phyloP scores from a whole-genome alignment of 108 stramenopile genomes.

The Skeletonema menzelii region DNA sequence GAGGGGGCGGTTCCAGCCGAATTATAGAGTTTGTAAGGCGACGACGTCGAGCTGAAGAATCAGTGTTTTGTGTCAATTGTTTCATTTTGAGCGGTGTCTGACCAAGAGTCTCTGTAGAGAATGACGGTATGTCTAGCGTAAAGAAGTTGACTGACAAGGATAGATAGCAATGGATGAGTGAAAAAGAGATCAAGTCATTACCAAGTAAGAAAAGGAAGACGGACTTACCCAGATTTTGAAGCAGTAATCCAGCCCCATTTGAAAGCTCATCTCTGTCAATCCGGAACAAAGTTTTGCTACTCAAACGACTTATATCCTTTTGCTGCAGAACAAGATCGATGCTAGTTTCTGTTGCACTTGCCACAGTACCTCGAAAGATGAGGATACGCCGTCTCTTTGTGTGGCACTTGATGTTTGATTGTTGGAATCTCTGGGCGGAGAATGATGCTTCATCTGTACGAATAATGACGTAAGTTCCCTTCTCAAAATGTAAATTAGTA shows the following conservation, averaged over 20 bases:
- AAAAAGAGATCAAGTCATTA: neutral
- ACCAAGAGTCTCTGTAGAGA: conserved; percentile 44
- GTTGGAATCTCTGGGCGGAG: neutral
- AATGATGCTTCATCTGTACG: conserved; percentile 67
- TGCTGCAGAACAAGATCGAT: conserved; percentile 48
- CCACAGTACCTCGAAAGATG: conserved; percentile 63
- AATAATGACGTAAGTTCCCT: conserved; percentile 58
- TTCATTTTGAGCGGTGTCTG: conserved; percentile 42
- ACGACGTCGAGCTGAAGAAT: conserved; percentile 24
- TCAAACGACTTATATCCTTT: conserved; percentile 49
- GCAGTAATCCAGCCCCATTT: conserved; percentile 62
- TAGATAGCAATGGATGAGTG: neutral
- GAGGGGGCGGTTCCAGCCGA: conserved; percentile 26
- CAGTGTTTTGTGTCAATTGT: conserved; percentile 31
- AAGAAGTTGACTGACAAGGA: conserved; percentile 33
- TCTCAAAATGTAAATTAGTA: conserved; percentile 40
- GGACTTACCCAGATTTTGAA: conserved; percentile 64
- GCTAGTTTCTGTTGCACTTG: conserved; percentile 28
- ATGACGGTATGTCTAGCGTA: conserved; percentile 46
- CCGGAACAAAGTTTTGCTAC: conserved; percentile 43
- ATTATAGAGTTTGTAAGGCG: conserved; percentile 44
- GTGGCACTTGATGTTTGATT: neutral
- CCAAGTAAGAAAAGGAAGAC: conserved; percentile 24
- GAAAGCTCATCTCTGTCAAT: conserved; percentile 73
- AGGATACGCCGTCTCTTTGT: conserved; percentile 52